phyloP scores from a whole-genome alignment of 1,284 basidiomycete species.

The Pseudozyma tsukubaensis region DNA sequence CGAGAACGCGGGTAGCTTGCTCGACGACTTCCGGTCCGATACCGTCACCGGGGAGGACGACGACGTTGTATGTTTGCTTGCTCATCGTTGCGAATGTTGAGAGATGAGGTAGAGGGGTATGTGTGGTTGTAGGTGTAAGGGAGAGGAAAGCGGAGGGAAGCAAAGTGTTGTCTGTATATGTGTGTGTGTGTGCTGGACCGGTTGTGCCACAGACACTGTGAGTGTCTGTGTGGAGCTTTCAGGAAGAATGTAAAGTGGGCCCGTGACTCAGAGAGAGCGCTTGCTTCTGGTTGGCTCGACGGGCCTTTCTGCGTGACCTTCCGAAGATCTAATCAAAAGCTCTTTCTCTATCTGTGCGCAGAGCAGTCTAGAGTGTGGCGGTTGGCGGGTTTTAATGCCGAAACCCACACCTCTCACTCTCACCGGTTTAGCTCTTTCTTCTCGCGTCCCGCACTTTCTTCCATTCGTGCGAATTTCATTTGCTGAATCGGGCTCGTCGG shows the following conservation, averaged over 20 bases:
- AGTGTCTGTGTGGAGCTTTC: slow-evolving; percentile 17
- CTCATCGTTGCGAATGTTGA: slow-evolving; percentile 40
- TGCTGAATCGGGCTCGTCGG: slow-evolving; percentile 1
- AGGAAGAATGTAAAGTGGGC: slow-evolving; percentile 13
- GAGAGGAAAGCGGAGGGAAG: not conserved
- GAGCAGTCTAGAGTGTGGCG: not conserved
- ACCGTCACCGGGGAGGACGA: slow-evolving; percentile 91
- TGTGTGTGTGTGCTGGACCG: not conserved
- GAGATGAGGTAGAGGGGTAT: too few species aligned
- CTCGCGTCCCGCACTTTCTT: slow-evolving; percentile 7
- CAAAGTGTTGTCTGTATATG: not conserved
- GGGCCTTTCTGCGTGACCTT: slow-evolving; percentile 5
- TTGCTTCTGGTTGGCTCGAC: slow-evolving; percentile 25
- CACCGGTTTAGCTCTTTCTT: not conserved
- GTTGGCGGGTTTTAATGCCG: not conserved
- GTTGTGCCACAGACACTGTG: not conserved
- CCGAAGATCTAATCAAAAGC: slow-evolving; percentile 2
- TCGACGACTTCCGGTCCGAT: slow-evolving; percentile 94
- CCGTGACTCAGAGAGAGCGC: slow-evolving; percentile 15
- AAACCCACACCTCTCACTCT: not conserved
- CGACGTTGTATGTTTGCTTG: slow-evolving; percentile 50
- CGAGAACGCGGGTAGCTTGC: slow-evolving; percentile 88
- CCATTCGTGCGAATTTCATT: slow-evolving; percentile 13
- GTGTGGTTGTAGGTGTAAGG: not conserved
- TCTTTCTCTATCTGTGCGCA: not conserved